phyloP scores from a whole-genome alignment of 306 rosid genomes.

The Casuarina glauca region DNA sequence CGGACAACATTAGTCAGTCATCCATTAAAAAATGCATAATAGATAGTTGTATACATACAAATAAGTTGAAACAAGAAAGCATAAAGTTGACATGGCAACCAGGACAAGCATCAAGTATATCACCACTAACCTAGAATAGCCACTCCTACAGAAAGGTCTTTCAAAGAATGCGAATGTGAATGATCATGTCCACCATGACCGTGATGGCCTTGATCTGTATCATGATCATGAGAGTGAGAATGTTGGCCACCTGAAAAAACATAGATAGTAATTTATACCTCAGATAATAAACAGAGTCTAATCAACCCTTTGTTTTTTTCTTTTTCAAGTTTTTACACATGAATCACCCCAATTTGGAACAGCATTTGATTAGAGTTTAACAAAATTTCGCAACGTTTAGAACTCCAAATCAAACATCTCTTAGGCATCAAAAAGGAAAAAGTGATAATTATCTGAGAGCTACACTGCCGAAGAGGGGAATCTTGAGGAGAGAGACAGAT shows the following conservation, averaged over 20 bases:
- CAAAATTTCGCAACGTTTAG: neutral
- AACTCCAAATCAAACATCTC: neutral
- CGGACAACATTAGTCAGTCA: neutral
- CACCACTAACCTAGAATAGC: slow-evolving; percentile 76
- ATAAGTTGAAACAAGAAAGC: neutral
- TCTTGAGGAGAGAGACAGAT: neutral
- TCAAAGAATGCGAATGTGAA: slow-evolving; percentile 76
- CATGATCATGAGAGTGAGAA: slow-evolving; percentile 58
- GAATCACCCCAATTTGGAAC: neutral
- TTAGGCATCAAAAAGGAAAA: slow-evolving; percentile 2
- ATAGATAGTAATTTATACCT: slow-evolving; percentile 3
- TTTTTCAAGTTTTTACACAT: neutral
- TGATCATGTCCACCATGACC: slow-evolving; percentile 49
- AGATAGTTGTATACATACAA: neutral
- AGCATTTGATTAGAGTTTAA: neutral
- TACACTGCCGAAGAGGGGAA: neutral
- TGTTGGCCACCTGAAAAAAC: slow-evolving; percentile 68
- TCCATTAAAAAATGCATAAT: too few species aligned
- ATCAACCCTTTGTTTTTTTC: too few species aligned
- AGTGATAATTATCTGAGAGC: neutral
- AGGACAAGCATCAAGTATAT: slow-evolving; percentile 18
- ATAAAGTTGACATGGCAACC: slow-evolving; percentile 17
- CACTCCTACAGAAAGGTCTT: slow-evolving; percentile 83
- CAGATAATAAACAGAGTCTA: neutral
- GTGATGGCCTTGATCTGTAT: slow-evolving; percentile 51